These are phyloP conservation scores for Exidia glandulosa DNA, from an alignment of 768 basidiomycete species.

Conservation along the genomic window DNA sequence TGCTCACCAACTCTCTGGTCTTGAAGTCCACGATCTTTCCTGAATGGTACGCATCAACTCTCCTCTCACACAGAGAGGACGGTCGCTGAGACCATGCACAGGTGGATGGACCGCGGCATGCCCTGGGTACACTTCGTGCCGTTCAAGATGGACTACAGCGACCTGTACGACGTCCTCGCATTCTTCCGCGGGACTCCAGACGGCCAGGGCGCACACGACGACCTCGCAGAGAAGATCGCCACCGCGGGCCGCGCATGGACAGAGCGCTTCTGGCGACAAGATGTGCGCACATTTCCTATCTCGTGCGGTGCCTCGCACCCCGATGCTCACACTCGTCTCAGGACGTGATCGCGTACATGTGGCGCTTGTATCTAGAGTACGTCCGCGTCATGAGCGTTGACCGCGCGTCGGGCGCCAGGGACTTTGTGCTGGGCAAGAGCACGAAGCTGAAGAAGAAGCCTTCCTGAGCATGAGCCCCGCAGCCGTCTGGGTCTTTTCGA, in stretches of 20 bases:
- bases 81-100: constrained; percentile 12
- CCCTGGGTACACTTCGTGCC: constrained; percentile 74
- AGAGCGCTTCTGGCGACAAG: constrained; percentile 42
- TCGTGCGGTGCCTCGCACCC: constrained; percentile 44
- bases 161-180: constrained; percentile 56
- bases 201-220: constrained; percentile 41
- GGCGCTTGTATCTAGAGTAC: constrained; percentile 45
- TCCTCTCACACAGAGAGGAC: too few species aligned
- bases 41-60: constrained; percentile 44
- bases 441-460: not conserved
- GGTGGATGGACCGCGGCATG: constrained; percentile 44
- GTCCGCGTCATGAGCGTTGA: constrained; percentile 39
- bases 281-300: constrained; percentile 32
- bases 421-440: constrained; percentile 1
- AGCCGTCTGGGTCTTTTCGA: too few species aligned
- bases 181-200: constrained; percentile 62
- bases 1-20: constrained; percentile 50
- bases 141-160: constrained; percentile 48
- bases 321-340: constrained; percentile 34
- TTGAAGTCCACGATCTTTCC: constrained; percentile 66
- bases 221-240: constrained; percentile 46
- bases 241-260: constrained; percentile 47
- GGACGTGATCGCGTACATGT: not conserved
- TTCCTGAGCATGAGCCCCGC: too few species aligned
- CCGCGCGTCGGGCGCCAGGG: constrained; percentile 33